Conservation (phyloP, 352 stramenopile species). For the Plasmopara muralis region DNA sequence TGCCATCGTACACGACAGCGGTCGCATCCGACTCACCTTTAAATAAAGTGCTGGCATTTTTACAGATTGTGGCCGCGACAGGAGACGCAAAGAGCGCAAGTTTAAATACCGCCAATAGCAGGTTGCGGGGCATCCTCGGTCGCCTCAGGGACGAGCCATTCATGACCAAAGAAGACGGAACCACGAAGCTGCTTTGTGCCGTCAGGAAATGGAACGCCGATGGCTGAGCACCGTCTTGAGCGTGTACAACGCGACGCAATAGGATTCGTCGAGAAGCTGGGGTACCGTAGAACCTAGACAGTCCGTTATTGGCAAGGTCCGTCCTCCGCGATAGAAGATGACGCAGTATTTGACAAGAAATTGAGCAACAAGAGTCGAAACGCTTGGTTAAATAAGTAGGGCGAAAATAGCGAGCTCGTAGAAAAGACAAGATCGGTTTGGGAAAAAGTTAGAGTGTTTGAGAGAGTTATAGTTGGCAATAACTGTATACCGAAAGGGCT, state of each 20-base stretch:
- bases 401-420: too few relatives aligned
- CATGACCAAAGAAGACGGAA: conserved; percentile 11
- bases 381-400: too few relatives aligned
- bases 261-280: conserved; percentile 9
- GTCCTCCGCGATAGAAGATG: neutral
- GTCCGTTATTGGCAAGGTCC: conserved; percentile 14
- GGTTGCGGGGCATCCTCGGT: conserved; percentile 4
- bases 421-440: too few relatives aligned
- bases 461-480: too few relatives aligned
- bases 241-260: conserved; percentile 19
- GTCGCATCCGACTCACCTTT: conserved; percentile 25
- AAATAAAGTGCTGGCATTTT: conserved; percentile 39
- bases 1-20: conserved; percentile 47
- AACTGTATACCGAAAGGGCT: too few relatives aligned
- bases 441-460: too few relatives aligned
- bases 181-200: conserved; percentile 5
- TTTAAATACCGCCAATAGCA: conserved; percentile 7
- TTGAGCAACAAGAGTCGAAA: neutral
- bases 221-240: conserved; percentile 1
- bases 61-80: conserved; percentile 18
- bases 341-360: neutral
- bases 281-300: conserved; percentile 1
- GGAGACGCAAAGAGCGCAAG: conserved; percentile 5
- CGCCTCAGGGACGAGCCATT: conserved; percentile 19
- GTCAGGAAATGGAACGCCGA: conserved; percentile 14